phyloP scores from a whole-genome alignment of 371 early-diverging fungal genomes.

The Mucor irregularis region DNA sequence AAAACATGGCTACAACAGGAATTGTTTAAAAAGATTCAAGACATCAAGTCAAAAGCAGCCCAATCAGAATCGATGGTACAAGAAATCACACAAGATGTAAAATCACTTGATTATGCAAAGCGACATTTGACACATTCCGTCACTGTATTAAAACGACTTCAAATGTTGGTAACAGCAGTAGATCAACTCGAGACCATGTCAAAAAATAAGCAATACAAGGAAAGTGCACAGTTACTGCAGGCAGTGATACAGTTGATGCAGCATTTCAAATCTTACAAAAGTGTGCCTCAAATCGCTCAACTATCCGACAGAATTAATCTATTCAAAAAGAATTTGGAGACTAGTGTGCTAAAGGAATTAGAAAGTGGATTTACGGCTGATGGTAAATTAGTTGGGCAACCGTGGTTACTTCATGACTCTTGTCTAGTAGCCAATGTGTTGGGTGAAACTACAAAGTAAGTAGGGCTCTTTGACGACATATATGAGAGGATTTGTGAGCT shows the following conservation, averaged over 20 bases:
- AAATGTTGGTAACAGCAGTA: constrained; percentile 86
- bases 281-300: constrained; percentile 74
- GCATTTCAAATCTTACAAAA: constrained; percentile 75
- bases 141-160: constrained; percentile 79
- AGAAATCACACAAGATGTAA: constrained; percentile 95
- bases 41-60: constrained; percentile 82
- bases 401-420: constrained; percentile 66
- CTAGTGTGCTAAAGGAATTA: constrained; percentile 77
- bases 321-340: constrained; percentile 69
- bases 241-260: constrained; percentile 79
- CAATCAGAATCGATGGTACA: constrained; percentile 88
- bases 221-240: constrained; percentile 79
- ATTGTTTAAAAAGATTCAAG: constrained; percentile 76
- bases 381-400: constrained; percentile 53
- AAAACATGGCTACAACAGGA: constrained; percentile 40
- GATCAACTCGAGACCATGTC: constrained; percentile 75
- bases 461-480: no score
- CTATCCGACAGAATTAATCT: constrained; percentile 63
- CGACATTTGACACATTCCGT: constrained; percentile 83
- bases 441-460: constrained; percentile 69
- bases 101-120: constrained; percentile 91
- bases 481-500: no score
- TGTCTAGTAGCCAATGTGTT: constrained; percentile 78
- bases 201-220: constrained; percentile 69
- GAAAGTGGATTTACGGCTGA: constrained; percentile 46